Percentiles rank a stretch among this genome's conserved stretches.
phyloP scores from a whole-genome alignment of 1,139 yeast species.

The Geotrichum candidum region DNA sequence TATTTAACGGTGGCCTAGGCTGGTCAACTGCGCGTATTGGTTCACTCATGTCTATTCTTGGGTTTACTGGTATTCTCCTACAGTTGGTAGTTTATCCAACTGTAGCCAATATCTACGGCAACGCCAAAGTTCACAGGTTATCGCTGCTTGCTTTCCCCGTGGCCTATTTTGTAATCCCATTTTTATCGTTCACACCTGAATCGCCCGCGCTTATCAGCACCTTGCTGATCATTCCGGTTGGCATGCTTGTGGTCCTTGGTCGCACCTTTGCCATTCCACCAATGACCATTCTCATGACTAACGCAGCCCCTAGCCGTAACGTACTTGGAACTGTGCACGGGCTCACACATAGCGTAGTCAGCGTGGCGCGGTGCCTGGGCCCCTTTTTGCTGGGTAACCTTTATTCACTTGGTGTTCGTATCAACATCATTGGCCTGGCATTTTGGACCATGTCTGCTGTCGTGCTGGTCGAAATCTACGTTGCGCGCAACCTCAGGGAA shows the following conservation, averaged over 20 bases:
- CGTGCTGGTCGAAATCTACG: slow-evolving; percentile 24
- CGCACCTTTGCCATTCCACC: slow-evolving; percentile 33
- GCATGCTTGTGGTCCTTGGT: slow-evolving; percentile 22
- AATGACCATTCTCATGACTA: slow-evolving; percentile 31
- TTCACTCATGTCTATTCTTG: slow-evolving; percentile 48
- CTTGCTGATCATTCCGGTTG: slow-evolving; percentile 13
- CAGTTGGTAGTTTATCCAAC: slow-evolving; percentile 50
- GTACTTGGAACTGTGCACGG: slow-evolving; percentile 33
- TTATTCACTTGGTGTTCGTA: slow-evolving; percentile 44
- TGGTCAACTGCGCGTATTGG: slow-evolving; percentile 48
- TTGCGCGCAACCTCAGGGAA: slow-evolving; percentile 26
- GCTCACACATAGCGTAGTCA: slow-evolving; percentile 36
- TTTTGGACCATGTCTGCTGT: slow-evolving; percentile 45
- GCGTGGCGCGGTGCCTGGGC: slow-evolving; percentile 52
- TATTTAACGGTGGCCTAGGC: slow-evolving; percentile 47
- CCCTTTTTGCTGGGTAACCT: slow-evolving; percentile 51
- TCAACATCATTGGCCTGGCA: slow-evolving; percentile 43
- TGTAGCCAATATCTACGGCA: slow-evolving; percentile 46
- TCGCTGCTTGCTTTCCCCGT: slow-evolving; percentile 46
- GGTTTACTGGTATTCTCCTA: slow-evolving; percentile 48
- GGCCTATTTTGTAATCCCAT: slow-evolving; percentile 48
- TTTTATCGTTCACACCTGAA: slow-evolving; percentile 40
- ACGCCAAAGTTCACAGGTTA: slow-evolving; percentile 43
- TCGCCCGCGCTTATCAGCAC: slow-evolving; percentile 37
- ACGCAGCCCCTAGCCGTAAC: slow-evolving; percentile 27